Evolutionary conservation across 2,329 filamentous ascomycete genomes (phyloP), one percentile per base, ranked within the genome.

Genomic region (Setomelanomma holmii): DNA sequence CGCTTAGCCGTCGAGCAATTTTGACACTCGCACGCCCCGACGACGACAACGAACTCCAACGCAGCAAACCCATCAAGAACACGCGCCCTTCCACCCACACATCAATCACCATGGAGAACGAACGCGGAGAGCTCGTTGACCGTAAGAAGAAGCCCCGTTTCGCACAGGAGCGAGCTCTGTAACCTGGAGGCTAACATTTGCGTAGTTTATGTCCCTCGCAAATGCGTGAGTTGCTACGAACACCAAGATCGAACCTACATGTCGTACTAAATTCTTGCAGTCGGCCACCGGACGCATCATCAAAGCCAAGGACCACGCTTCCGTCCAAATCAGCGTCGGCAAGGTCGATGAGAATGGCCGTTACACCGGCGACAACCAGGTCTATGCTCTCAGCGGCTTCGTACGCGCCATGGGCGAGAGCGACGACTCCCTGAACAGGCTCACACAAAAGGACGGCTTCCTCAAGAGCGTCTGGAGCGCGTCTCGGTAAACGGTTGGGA

Each of bases 291-390:
- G 96, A 91, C 91, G 95, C 84, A 97, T 98, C 86, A 98, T 99
- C 89, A 97, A 97, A 86, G 92, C 95, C 85, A 97, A 98, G 86
- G 95, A 99, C 84, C 95, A 99, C 87, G 93, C 91, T 74, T 96
- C 91, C 62, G 95, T 98, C 73, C 95, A 99, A 83, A 91, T 99
- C 81, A 91, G 89, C 73, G 85, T 99, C 78, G 93, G 89, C 81
- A 98, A 97, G 86, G 95, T 99, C 74, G 93, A 98, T 81, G 95
- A 99, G 89, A 96, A 93, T 84, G 95, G 95, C 79, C 91, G 93
- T 74, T 92, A 93, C 83, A 91, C 91, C 70, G 92, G 93, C 81
- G 95, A 97, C 85, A 96, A 93, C 88, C 90, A 97, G 82, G 88
- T 91, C 77, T 99, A 96, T 79, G 93, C 95, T 72, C 89, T 99